Evolutionary conservation across 331 rosid species (phyloP).

Genomic region (Cydonia oblonga): DNA sequence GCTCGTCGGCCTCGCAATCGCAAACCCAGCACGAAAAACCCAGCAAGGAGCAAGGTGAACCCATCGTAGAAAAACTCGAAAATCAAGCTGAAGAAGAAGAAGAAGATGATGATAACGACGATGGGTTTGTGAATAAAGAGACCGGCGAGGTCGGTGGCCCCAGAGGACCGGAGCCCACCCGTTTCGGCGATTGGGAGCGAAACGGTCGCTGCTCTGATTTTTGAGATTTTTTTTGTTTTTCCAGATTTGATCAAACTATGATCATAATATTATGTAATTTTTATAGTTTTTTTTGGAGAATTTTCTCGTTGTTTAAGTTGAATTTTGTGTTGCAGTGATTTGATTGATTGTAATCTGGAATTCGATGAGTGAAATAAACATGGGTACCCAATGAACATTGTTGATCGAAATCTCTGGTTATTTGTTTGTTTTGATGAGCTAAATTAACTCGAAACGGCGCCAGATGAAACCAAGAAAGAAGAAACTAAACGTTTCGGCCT

Average conservation of each 20-base stretch:
- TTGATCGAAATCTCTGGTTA: background rate
- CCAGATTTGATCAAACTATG: background rate
- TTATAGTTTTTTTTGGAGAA: background rate
- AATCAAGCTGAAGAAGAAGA: background rate
- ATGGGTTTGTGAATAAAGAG: slow-evolving; percentile 21
- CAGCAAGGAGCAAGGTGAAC: slow-evolving; percentile 13
- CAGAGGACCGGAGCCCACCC: slow-evolving; percentile 83
- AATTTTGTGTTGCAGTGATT: no score
- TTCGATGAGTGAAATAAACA: background rate
- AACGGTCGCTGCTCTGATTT: slow-evolving; percentile 86
- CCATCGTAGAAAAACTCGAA: background rate
- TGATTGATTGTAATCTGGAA: background rate
- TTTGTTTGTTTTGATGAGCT: background rate
- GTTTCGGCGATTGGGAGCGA: slow-evolving; percentile 93
- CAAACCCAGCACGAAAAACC: slow-evolving; percentile 13
- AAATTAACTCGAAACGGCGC: no score
- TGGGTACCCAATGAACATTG: background rate
- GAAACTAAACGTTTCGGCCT: no score
- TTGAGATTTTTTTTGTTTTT: background rate
- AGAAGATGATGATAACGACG: background rate
- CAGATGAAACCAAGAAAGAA: no score
- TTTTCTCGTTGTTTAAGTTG: no score
- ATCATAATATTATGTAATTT: background rate
- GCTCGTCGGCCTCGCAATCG: slow-evolving; percentile 19
- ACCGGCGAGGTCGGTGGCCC: slow-evolving; percentile 82